Evolutionary conservation across 345 rosid genomes (phyloP).

Genomic region (Citrus mangshanensis): DNA sequence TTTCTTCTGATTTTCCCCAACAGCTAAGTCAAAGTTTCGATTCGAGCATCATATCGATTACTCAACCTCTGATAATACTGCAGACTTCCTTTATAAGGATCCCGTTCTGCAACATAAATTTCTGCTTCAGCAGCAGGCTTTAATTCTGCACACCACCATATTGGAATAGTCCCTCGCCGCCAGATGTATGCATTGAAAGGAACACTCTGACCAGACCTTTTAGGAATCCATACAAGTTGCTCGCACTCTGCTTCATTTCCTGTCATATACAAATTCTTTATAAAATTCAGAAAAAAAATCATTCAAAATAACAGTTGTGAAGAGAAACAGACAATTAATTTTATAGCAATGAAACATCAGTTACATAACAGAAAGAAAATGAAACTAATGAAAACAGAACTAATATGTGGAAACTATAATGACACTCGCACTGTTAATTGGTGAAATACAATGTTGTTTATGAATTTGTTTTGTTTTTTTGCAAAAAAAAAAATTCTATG

Average conservation of each 20-base stretch:
- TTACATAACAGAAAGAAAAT: not conserved
- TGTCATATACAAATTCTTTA: slow-evolving; percentile 40
- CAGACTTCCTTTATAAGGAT: slow-evolving; percentile 89
- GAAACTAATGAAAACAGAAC: not conserved
- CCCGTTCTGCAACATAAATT: slow-evolving; percentile 80
- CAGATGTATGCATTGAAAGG: slow-evolving; percentile 84
- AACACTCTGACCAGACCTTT: slow-evolving; percentile 63
- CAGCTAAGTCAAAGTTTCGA: slow-evolving; percentile 46
- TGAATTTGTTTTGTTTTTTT: too few species aligned
- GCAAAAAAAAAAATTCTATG: not conserved
- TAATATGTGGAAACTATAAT: not conserved
- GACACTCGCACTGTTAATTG: not conserved
- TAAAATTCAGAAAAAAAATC: slow-evolving; percentile 27
- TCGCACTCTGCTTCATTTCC: slow-evolving; percentile 99
- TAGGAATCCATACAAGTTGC: slow-evolving; percentile 95
- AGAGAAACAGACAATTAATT: not conserved
- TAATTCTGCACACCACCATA: slow-evolving; percentile 99
- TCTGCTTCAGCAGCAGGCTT: slow-evolving; percentile 96
- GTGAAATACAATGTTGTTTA: not conserved
- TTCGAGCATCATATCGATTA: slow-evolving; percentile 79
- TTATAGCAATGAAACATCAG: slow-evolving; percentile 6
- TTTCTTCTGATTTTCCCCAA: too few species aligned
- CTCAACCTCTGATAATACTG: slow-evolving; percentile 85
- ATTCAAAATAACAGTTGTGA: slow-evolving; percentile 16
- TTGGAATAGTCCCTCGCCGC: slow-evolving; percentile 98